phyloP scores from a whole-genome alignment of 2,329 filamentous ascomycete species.

The Diaporthe vexans region DNA sequence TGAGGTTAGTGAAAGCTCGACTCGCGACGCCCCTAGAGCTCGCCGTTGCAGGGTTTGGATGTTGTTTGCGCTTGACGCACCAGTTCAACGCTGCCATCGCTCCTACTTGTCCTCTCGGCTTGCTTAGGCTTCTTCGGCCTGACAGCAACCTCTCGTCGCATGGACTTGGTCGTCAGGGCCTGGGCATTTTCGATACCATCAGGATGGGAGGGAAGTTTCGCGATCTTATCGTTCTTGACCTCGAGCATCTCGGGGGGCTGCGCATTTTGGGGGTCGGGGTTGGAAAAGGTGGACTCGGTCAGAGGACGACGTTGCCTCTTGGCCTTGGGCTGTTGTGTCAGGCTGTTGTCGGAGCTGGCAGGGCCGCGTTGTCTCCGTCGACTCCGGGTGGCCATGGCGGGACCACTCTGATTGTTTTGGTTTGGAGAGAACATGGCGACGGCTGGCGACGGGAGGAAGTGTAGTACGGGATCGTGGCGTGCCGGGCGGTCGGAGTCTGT shows the following conservation, averaged over 20 bases:
- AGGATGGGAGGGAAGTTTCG: constrained; percentile 59
- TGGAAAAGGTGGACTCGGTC: constrained; percentile 69
- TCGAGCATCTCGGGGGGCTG: constrained; percentile 66
- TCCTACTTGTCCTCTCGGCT: constrained; percentile 74
- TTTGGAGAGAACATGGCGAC: constrained; percentile 72
- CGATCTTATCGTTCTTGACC: constrained; percentile 67
- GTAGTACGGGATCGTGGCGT: constrained; percentile 34
- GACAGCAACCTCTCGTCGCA: constrained; percentile 67
- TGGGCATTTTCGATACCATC: constrained; percentile 61
- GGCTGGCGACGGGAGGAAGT: constrained; percentile 26
- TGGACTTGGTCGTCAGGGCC: constrained; percentile 43
- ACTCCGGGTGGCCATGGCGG: constrained; percentile 70
- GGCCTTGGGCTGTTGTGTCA: constrained; percentile 71
- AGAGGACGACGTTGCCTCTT: constrained; percentile 73
- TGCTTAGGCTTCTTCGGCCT: constrained; percentile 74
- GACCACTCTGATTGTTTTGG: constrained; percentile 61
- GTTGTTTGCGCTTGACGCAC: constrained; percentile 57
- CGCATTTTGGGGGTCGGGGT: constrained; percentile 57
- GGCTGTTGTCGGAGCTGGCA: constrained; percentile 64
- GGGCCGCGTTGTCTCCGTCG: constrained; percentile 72
- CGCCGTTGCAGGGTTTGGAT: neutral
- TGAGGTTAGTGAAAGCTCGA: constrained; percentile 44
- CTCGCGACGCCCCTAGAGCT: neutral
- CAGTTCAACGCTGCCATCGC: constrained; percentile 76
- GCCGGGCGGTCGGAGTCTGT: constrained; percentile 5